A percentile compares a stretch with the other conserved stretches of the same genome.
phyloP scores from a whole-genome alignment of 225 moss, liverwort and hornwort species.

The Bryum argenteum region DNA sequence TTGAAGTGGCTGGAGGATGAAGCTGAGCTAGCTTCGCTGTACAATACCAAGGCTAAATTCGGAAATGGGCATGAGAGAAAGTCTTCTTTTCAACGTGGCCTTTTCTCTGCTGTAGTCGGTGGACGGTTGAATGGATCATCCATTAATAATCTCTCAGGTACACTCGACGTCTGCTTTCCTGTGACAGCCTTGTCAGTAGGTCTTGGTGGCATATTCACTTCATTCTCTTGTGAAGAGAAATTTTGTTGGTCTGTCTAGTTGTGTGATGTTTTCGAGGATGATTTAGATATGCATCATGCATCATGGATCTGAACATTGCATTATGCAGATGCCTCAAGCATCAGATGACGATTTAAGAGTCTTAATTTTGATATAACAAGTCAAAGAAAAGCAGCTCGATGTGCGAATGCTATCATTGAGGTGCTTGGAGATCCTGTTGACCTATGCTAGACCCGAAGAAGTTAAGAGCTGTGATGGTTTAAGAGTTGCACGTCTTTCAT shows the following conservation, averaged over 20 bases:
- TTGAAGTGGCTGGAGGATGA: constrained; percentile 87
- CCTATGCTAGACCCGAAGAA: constrained; percentile 18
- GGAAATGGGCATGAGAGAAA: constrained; percentile 64
- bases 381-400: constrained; percentile 26
- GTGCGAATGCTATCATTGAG: constrained; percentile 33
- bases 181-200: constrained; percentile 14
- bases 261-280: constrained; percentile 14
- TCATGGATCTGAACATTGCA: constrained; percentile 32
- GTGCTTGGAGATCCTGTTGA: constrained; percentile 35
- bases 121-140: constrained; percentile 61
- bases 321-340: constrained; percentile 31
- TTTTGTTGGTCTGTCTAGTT: constrained; percentile 18
- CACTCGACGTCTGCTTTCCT: constrained; percentile 13
- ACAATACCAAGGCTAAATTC: constrained; percentile 56
- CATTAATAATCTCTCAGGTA: constrained; percentile 74
- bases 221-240: constrained; percentile 19
- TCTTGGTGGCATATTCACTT: constrained; percentile 22
- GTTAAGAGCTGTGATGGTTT: constrained; percentile 29
- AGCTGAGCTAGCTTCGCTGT: constrained; percentile 72
- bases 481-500: constrained; percentile 28
- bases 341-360: constrained; percentile 32
- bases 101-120: constrained; percentile 69
- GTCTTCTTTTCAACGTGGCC: constrained; percentile 60
- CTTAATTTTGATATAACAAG: constrained; percentile 18
- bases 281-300: constrained; percentile 22